Conservation (phyloP, 306 rosid genomes). For the Malus sylvestris region DNA sequence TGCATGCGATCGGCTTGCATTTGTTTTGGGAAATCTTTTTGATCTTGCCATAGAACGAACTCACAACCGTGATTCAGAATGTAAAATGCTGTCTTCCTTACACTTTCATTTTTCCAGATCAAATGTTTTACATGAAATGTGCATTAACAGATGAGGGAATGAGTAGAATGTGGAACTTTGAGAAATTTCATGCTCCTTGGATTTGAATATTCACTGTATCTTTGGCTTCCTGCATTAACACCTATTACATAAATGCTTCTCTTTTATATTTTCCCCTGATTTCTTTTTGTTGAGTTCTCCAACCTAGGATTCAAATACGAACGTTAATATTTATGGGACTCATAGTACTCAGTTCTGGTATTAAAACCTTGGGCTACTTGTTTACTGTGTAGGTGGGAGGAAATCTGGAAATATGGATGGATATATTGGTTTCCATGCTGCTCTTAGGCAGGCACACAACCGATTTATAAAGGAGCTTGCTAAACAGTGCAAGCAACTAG, state of each 20-base stretch:
- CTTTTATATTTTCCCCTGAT: background rate
- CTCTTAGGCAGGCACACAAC: constrained; percentile 69
- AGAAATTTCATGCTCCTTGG: background rate
- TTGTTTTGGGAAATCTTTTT: constrained; percentile 79
- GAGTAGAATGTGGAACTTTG: background rate
- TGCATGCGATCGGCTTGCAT: constrained; percentile 93
- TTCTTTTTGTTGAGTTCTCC: background rate
- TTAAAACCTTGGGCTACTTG: constrained; percentile 18
- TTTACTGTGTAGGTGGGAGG: constrained; percentile 53
- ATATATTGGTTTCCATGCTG: constrained; percentile 87
- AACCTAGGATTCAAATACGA: background rate
- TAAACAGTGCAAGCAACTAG: constrained; percentile 81
- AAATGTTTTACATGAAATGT: background rate
- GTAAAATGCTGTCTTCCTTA: constrained; percentile 36
- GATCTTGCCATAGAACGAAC: constrained; percentile 81
- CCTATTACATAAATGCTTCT: background rate
- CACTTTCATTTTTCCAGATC: background rate
- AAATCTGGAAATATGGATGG: constrained; percentile 75
- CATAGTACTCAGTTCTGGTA: constrained; percentile 1
- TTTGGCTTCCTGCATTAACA: background rate
- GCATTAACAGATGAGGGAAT: background rate
- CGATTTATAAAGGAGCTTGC: constrained; percentile 72
- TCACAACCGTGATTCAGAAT: constrained; percentile 49
- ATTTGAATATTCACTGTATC: background rate
- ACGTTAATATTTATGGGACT: background rate